These are phyloP conservation scores for Halenospora varia DNA, from an alignment of 495 filamentous ascomycete species.

Conservation along the genomic window DNA sequence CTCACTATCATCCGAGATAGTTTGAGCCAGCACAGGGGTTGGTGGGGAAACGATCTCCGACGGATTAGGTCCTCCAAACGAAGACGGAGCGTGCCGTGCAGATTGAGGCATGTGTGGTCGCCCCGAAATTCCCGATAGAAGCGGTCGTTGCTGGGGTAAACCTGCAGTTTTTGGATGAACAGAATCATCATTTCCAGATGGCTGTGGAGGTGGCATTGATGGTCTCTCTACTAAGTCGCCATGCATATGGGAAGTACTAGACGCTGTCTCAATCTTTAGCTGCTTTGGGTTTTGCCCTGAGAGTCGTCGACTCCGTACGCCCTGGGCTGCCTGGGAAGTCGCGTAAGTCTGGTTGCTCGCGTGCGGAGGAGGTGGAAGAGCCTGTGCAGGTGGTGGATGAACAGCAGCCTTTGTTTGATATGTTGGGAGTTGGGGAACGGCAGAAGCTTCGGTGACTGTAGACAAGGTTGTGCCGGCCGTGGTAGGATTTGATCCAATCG, in stretches of 20 bases:
- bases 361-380: slow-evolving; percentile 34
- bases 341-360: slow-evolving; percentile 19
- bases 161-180: slow-evolving; percentile 28
- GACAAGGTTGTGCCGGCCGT: slow-evolving; percentile 69
- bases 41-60: slow-evolving; percentile 24
- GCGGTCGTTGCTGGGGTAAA: slow-evolving; percentile 11
- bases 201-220: slow-evolving; percentile 26
- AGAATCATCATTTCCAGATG: slow-evolving; percentile 16
- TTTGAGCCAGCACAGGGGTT: slow-evolving; percentile 34
- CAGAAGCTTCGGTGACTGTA: slow-evolving; percentile 66
- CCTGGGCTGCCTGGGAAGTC: slow-evolving; percentile 36
- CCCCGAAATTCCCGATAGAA: background rate
- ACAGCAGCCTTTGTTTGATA: slow-evolving; percentile 9
- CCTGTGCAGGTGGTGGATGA: slow-evolving; percentile 40
- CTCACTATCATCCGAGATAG: slow-evolving; percentile 39
- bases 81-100: slow-evolving; percentile 21
- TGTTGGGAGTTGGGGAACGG: slow-evolving; percentile 23
- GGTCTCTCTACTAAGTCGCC: slow-evolving; percentile 26
- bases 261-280: slow-evolving; percentile 82
- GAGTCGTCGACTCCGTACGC: slow-evolving; percentile 75
- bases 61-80: slow-evolving; percentile 14
- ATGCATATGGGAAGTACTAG: slow-evolving; percentile 27
- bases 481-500: slow-evolving; percentile 71
- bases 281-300: slow-evolving; percentile 76
- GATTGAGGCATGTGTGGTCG: slow-evolving; percentile 17